phyloP scores from a whole-genome alignment of 768 basidiomycete species.

The Boletus reticuloceps region DNA sequence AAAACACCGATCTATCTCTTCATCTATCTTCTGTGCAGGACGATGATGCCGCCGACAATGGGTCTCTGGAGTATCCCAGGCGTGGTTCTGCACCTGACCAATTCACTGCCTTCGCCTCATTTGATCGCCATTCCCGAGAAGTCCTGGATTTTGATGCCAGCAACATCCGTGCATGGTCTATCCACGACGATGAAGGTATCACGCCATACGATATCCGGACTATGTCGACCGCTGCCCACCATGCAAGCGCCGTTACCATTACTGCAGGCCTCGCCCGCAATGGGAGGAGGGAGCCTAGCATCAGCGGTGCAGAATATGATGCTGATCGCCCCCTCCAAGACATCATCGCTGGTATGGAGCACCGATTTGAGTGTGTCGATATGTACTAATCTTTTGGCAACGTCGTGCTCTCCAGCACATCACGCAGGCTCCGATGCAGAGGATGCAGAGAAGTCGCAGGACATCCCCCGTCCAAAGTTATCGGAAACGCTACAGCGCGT shows the following conservation, averaged over 20 bases:
- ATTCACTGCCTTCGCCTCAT: conserved; percentile 59
- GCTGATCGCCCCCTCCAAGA: conserved; percentile 76
- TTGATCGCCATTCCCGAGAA: conserved; percentile 56
- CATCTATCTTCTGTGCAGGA: conserved; percentile 58
- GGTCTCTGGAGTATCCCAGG: conserved; percentile 66
- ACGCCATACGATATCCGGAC: conserved; percentile 68
- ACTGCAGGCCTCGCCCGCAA: conserved; percentile 69
- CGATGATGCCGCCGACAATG: conserved; percentile 41
- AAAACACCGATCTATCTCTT: conserved; percentile 68
- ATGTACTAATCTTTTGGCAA: not conserved
- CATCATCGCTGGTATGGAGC: conserved; percentile 59
- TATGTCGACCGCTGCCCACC: conserved; percentile 83
- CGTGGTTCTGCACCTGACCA: conserved; percentile 59
- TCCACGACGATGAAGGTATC: conserved; percentile 65
- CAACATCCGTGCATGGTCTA: conserved; percentile 55
- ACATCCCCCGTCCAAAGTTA: conserved; percentile 56
- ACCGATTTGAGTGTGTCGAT: not conserved
- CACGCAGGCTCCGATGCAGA: conserved; percentile 49
- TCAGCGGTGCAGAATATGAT: conserved; percentile 83
- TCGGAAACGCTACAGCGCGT: conserved; percentile 69
- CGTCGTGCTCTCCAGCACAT: conserved; percentile 43
- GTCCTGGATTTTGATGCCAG: conserved; percentile 54
- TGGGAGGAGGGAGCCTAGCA: conserved; percentile 50
- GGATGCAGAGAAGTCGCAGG: conserved; percentile 42
- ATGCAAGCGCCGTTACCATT: conserved; percentile 85